Percentiles rank a stretch among this genome's conserved stretches.
These are phyloP conservation scores for Hydnomerulius pinastri DNA, from an alignment of 768 basidiomycete genomes.

Conservation along the genomic window DNA sequence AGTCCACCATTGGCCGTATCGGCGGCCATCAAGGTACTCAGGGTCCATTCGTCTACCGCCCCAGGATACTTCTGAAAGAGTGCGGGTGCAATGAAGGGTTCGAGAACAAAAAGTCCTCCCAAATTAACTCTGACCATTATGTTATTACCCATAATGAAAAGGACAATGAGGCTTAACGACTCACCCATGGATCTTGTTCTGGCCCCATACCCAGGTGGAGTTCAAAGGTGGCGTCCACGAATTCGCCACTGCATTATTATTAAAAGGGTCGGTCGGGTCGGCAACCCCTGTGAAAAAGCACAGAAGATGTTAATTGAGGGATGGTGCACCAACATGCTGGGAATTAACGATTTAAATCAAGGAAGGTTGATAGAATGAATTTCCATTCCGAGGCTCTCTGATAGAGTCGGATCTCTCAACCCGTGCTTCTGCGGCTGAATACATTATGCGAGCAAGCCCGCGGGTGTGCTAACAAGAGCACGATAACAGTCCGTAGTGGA, in stretches of 20 bases:
- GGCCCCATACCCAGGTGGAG: slow-evolving; percentile 69
- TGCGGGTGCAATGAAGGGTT: slow-evolving; percentile 74
- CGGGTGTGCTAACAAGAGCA: not conserved
- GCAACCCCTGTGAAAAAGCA: slow-evolving; percentile 49
- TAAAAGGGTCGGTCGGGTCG: slow-evolving; percentile 74
- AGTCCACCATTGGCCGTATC: slow-evolving; percentile 65
- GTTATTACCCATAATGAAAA: slow-evolving; percentile 10
- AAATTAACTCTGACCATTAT: slow-evolving; percentile 56
- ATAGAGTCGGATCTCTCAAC: not conserved
- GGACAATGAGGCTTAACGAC: slow-evolving; percentile 16
- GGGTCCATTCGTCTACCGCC: slow-evolving; percentile 66
- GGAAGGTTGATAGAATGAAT: not conserved
- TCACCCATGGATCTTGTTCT: slow-evolving; percentile 63
- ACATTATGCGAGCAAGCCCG: not conserved
- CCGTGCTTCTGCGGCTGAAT: not conserved
- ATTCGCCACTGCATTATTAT: slow-evolving; percentile 72
- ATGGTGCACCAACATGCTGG: not conserved
- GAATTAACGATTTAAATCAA: not conserved
- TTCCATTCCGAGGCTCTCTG: not conserved
- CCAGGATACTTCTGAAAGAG: slow-evolving; percentile 61
- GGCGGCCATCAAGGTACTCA: slow-evolving; percentile 64
- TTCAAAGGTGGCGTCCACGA: slow-evolving; percentile 81
- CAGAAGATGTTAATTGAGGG: not conserved
- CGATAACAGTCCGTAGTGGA: not conserved
- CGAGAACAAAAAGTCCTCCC: slow-evolving; percentile 74